Percentiles rank a stretch among this genome's conserved stretches.
Evolutionary conservation across 2,329 filamentous ascomycete genomes (phyloP).

Genomic region (Lasiodiplodia gonubiensis): DNA sequence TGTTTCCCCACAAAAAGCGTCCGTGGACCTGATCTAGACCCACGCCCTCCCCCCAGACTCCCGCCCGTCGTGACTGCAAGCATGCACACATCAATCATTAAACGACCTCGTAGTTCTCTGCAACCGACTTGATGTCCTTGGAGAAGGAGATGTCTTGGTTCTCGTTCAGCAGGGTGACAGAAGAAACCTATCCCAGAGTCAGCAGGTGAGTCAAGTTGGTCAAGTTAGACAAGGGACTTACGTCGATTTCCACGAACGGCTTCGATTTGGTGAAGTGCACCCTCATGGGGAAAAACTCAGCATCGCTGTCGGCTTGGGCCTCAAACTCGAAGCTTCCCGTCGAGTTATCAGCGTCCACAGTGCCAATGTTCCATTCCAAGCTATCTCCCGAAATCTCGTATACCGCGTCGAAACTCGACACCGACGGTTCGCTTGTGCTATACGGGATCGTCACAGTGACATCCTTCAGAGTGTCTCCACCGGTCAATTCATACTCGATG

Average conservation of each 20-base stretch:
- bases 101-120: conserved; percentile 78
- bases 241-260: conserved; percentile 91
- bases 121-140: conserved; percentile 78
- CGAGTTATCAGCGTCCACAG: conserved; percentile 79
- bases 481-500: conserved; percentile 92
- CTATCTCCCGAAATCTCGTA: conserved; percentile 94
- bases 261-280: conserved; percentile 84
- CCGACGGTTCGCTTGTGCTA: conserved; percentile 78
- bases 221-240: conserved; percentile 58
- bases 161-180: conserved; percentile 74
- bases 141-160: conserved; percentile 81
- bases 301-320: conserved; percentile 82
- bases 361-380: conserved; percentile 91
- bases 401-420: conserved; percentile 90
- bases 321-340: conserved; percentile 95
- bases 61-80: conserved; percentile 29
- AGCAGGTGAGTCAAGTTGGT: background rate
- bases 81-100: conserved; percentile 48
- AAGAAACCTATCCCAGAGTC: conserved; percentile 61
- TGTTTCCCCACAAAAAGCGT: background rate
- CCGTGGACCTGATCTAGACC: background rate
- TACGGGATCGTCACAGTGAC: conserved; percentile 90
- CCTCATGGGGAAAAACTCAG: conserved; percentile 97
- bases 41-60: background rate
- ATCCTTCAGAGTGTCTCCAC: conserved; percentile 77